These are phyloP conservation scores for Paramecium pentaurelia DNA, from an alignment of 73 alveolate genomes.

Conservation along the genomic window DNA sequence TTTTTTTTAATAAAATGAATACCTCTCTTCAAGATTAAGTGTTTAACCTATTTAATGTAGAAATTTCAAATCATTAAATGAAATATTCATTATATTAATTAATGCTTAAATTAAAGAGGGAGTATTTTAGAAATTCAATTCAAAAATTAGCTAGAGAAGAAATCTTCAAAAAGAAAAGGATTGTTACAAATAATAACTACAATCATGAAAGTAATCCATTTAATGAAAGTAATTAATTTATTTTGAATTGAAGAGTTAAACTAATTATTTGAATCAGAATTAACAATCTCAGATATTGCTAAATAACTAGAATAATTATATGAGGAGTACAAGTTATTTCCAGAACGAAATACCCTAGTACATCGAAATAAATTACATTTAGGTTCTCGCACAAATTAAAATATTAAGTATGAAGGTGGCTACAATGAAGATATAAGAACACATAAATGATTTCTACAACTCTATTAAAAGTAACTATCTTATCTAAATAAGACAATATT, in stretches of 20 bases:
- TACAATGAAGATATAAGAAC: not conserved
- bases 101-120: not conserved
- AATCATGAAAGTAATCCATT: not conserved
- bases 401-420: not conserved
- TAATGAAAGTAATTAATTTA: not conserved
- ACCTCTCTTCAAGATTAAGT: constrained; percentile 54
- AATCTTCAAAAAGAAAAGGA: not conserved
- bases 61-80: constrained; percentile 21
- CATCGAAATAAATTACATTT: not conserved
- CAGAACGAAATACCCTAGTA: not conserved
- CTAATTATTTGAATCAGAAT: not conserved
- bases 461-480: not conserved
- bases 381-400: not conserved
- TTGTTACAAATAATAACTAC: not conserved
- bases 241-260: not conserved
- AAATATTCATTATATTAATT: not conserved
- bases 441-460: not conserved
- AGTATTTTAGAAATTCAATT: not conserved
- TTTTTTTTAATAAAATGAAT: not conserved
- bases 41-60: not conserved
- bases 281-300: not conserved
- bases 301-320: not conserved
- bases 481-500: not conserved
- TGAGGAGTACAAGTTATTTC: not conserved
- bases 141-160: not conserved